Evolutionary conservation across 305 asterid genomes (phyloP).

Genomic region (Caryopteris hybrid): DNA sequence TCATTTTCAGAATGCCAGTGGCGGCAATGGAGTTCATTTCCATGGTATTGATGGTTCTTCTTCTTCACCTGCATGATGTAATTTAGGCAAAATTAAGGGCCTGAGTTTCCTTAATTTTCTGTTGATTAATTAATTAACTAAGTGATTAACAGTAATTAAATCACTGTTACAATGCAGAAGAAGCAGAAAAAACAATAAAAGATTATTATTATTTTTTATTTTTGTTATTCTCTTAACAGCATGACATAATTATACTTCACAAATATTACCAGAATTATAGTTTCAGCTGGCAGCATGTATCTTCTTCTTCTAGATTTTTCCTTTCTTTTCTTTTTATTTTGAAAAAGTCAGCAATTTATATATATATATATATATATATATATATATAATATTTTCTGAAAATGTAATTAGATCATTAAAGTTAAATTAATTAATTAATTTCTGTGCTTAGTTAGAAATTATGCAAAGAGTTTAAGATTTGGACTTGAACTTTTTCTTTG

Average conservation of each 20-base stretch:
- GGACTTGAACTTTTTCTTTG: neutral
- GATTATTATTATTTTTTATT: neutral
- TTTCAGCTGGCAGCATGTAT: neutral
- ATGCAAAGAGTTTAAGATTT: neutral
- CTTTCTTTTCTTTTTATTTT: neutral
- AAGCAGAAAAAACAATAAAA: neutral
- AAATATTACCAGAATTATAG: too few species aligned
- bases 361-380: neutral
- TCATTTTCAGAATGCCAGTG: too few species aligned
- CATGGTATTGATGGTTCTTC: constrained; percentile 32
- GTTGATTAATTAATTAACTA: neutral
- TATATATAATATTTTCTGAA: too few species aligned
- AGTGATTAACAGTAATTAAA: constrained; percentile 13
- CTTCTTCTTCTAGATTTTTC: neutral
- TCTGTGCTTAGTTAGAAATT: neutral
- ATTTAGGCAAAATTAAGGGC: constrained; percentile 1
- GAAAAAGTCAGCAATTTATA: neutral
- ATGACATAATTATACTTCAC: too few species aligned
- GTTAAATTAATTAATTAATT: too few species aligned
- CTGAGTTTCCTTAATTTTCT: neutral
- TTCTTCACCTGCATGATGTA: constrained; percentile 25
- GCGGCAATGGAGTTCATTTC: constrained; percentile 25
- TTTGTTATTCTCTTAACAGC: neutral
- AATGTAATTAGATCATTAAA: too few species aligned
- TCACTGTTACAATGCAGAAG: constrained; percentile 1